Base-by-base conservation (phyloP, 805 yeast species). In the Candida namnaoensis region DNA sequence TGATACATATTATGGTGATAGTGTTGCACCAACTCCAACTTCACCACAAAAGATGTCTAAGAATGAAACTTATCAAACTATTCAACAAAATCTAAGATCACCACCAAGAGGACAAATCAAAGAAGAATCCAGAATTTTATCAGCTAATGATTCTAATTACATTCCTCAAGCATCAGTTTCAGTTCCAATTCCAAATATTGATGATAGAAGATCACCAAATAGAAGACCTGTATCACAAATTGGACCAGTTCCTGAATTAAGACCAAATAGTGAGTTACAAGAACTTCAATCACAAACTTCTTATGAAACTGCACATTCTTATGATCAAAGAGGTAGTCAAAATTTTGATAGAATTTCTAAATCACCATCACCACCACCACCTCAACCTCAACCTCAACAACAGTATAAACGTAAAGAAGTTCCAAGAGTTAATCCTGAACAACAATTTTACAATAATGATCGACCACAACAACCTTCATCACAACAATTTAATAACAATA, bases 161-260 rank as follows among this genome's bases (percentile, higher is more conserved):
- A 50, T 53, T 15, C 58, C 58, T 12, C 50, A 47, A 5, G 32
- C 56, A 3, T 13, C n/a, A 26, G 30, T 12, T 37, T 32, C 42
- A 1, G 33, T 36, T n/a, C 43, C 52, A 10, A 46, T 43, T 23
- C 57, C 57, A 4, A 38, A 19, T 14, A 33, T n/a, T 33, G 7
- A 24, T 6, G 10, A 23, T 24, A 34, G 2, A 14, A 7, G 13
- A 8, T 38, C 47, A 27, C 40, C 44, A 9, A 53, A 56, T 19
- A 41, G 43, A 43, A 45, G 48, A 37, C 47, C 52, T 25, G 24
- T 42, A 5, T 32, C 28, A 24, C n/a, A 35, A 24, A 24, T 19
- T 14, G 39, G 32, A 5, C 39, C 35, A 13, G 35, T 38, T 24
- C 39, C 39, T 19, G 28, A 38, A 2, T 15, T 38, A 13, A 32